Evolutionary conservation across 1,284 basidiomycete species (phyloP).

Genomic region (Gomphus sp.): DNA sequence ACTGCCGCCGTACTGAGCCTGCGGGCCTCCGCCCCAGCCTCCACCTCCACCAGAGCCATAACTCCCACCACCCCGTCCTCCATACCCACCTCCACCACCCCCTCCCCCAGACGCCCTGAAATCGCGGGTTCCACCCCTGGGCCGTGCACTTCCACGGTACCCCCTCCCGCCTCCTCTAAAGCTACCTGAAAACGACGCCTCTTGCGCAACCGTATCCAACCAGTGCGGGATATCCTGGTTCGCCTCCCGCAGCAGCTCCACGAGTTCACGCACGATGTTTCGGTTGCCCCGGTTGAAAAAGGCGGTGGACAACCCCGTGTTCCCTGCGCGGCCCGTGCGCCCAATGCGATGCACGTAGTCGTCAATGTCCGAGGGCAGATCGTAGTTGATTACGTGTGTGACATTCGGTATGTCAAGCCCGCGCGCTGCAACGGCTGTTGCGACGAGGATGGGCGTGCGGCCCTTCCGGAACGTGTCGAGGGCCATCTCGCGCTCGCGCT

Average conservation of each 20-base stretch:
- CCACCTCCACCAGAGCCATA: slow-evolving; percentile 17
- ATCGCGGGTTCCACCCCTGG: slow-evolving; percentile 38
- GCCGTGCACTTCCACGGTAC: slow-evolving; percentile 48
- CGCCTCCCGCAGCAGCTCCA: slow-evolving; percentile 92
- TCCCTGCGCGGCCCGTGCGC: slow-evolving; percentile 98
- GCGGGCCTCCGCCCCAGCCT: slow-evolving; percentile 11
- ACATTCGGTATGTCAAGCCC: slow-evolving; percentile 99
- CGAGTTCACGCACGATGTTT: slow-evolving; percentile 85
- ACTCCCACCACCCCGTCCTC: slow-evolving; percentile 14
- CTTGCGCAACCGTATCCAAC: slow-evolving; percentile 83
- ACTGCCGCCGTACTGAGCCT: slow-evolving; percentile 18
- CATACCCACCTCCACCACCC: slow-evolving; percentile 25
- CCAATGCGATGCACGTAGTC: slow-evolving; percentile 98
- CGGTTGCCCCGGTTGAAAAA: slow-evolving; percentile 92
- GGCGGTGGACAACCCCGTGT: slow-evolving; percentile 91
- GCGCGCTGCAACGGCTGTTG: slow-evolving; percentile 97
- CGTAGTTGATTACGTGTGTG: slow-evolving; percentile 98
- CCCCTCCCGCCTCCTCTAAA: slow-evolving; percentile 38
- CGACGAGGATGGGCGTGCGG: slow-evolving; percentile 93
- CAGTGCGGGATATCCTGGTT: slow-evolving; percentile 95
- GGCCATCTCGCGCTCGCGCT: slow-evolving; percentile 95
- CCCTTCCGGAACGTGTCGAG: slow-evolving; percentile 94
- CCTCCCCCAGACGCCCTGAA: slow-evolving; percentile 32
- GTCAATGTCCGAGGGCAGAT: slow-evolving; percentile 97
- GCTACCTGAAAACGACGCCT: slow-evolving; percentile 66